Evolutionary conservation across 495 filamentous ascomycete genomes (phyloP).

Genomic region (Xylaria flabelliformis): DNA sequence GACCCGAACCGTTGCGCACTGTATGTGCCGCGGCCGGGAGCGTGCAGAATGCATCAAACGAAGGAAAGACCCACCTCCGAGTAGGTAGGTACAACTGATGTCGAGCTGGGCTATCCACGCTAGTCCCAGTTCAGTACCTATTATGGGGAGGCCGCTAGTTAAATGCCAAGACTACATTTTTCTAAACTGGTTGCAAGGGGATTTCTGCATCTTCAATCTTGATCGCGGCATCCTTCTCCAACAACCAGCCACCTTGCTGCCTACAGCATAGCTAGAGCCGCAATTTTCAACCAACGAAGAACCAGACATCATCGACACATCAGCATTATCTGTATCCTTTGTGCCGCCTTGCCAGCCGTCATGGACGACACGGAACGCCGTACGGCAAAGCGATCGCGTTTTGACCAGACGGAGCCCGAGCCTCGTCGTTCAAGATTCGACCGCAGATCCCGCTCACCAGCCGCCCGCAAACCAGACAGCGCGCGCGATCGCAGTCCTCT

Average conservation of each 20-base stretch:
- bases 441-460: conserved; percentile 83
- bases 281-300: background rate
- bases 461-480: conserved; percentile 60
- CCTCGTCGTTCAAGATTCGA: conserved; percentile 81
- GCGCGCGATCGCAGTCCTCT: conserved; percentile 83
- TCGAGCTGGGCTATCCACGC: background rate
- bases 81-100: background rate
- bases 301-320: background rate
- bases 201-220: conserved; percentile 15
- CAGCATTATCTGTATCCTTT: background rate
- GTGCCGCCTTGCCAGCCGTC: conserved; percentile 4
- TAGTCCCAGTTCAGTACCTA: conserved; percentile 3
- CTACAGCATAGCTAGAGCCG: background rate
- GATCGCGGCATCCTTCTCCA: conserved; percentile 11
- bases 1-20: background rate
- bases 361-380: conserved; percentile 86
- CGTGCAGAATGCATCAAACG: conserved; percentile 12
- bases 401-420: conserved; percentile 86
- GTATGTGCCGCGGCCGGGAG: background rate
- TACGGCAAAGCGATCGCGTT: conserved; percentile 81
- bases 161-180: conserved; percentile 25
- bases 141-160: background rate
- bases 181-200: conserved; percentile 17
- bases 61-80: background rate
- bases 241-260: conserved; percentile 7